Conservation (phyloP, 495 filamentous ascomycete genomes). For the Penicillium daleae region DNA sequence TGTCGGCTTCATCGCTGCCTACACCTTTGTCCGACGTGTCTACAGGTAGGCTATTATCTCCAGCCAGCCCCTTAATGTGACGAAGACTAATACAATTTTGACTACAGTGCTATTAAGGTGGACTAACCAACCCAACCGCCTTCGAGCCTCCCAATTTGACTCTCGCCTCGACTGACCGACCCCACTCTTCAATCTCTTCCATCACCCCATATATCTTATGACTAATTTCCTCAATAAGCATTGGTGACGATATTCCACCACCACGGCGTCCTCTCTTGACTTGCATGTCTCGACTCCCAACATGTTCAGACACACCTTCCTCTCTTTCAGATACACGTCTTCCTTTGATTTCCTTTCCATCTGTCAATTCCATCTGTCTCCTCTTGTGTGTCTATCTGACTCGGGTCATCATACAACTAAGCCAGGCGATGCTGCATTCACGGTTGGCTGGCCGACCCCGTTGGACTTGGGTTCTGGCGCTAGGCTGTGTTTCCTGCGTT, state of each 20-base stretch:
- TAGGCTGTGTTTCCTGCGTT: constrained; percentile 6
- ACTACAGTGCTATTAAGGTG: constrained; percentile 44
- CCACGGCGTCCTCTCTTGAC: constrained; percentile 30
- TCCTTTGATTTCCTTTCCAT: neutral
- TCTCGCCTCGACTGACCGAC: neutral
- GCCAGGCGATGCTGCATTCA: constrained; percentile 6
- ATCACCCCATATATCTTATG: constrained; percentile 16
- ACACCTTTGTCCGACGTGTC: constrained; percentile 86
- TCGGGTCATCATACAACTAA: neutral
- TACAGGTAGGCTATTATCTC: constrained; percentile 62
- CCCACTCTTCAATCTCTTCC: neutral
- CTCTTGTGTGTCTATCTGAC: constrained; percentile 1
- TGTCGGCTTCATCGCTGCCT: constrained; percentile 84
- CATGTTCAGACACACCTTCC: constrained; percentile 1
- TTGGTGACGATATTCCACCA: constrained; percentile 25
- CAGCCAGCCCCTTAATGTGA: neutral
- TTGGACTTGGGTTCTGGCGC: constrained; percentile 4
- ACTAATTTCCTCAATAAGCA: constrained; percentile 31
- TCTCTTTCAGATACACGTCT: neutral
- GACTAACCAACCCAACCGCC: constrained; percentile 28
- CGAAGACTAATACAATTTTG: neutral
- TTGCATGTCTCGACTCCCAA: constrained; percentile 20
- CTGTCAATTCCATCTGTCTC: constrained; percentile 1
- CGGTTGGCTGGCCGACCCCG: constrained; percentile 10
- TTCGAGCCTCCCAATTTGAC: neutral